Evolutionary conservation across 1,284 basidiomycete species (phyloP).

Genomic region (Cutaneotrichosporon cutaneum): DNA sequence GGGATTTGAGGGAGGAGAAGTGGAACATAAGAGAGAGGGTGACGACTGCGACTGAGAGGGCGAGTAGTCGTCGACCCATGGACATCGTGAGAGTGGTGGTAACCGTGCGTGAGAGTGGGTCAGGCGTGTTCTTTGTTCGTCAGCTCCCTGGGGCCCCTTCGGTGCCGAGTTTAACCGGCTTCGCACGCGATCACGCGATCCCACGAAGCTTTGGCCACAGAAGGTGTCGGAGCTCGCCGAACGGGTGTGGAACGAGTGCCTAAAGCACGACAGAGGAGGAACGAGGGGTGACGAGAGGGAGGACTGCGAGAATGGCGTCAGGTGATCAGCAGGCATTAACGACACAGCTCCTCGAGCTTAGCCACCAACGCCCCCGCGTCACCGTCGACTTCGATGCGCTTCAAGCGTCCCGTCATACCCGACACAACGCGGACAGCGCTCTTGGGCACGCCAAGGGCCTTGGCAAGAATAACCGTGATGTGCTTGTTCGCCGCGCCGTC

Average conservation of each 20-base stretch:
- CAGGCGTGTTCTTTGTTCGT: background rate
- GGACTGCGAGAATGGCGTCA: too few relatives aligned
- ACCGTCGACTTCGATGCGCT: conserved; percentile 5
- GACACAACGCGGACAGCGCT: background rate
- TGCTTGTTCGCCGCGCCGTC: conserved; percentile 4
- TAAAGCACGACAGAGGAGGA: background rate
- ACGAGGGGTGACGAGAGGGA: background rate
- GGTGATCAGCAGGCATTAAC: background rate
- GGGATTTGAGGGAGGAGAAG: background rate
- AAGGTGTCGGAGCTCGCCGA: too few relatives aligned
- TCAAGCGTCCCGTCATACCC: background rate
- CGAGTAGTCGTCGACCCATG: background rate
- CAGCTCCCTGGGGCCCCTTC: background rate
- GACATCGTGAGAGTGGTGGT: background rate
- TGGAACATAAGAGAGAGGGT: conserved; percentile 1
- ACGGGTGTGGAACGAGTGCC: too few relatives aligned
- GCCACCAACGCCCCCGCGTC: background rate
- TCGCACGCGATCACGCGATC: too few relatives aligned
- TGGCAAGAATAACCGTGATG: background rate
- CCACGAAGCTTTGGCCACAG: too few relatives aligned
- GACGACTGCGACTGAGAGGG: conserved; percentile 1
- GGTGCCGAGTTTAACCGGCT: background rate
- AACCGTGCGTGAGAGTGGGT: background rate
- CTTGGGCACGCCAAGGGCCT: conserved; percentile 2
- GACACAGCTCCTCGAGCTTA: conserved; percentile 2